These are phyloP conservation scores for Ramularia endophylla DNA, from an alignment of 2,329 filamentous ascomycete species.

Conservation along the genomic window DNA sequence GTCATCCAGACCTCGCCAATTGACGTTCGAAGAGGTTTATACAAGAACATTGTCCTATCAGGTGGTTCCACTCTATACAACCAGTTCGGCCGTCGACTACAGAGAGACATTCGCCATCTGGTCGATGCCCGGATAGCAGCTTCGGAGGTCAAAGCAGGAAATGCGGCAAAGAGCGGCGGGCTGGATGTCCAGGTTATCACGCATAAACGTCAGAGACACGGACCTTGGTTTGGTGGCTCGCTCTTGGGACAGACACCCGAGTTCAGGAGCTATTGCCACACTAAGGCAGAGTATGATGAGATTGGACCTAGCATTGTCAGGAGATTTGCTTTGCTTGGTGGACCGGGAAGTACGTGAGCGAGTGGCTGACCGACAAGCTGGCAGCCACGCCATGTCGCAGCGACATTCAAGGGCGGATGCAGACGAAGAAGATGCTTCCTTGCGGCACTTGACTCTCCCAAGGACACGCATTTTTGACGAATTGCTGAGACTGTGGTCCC, in stretches of 20 bases:
- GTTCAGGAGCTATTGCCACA: conserved; percentile 98
- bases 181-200: conserved; percentile 95
- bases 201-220: conserved; percentile 95
- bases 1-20: conserved; percentile 98
- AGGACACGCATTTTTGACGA: no score
- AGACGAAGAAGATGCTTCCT: no score
- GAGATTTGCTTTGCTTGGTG: conserved; percentile 88
- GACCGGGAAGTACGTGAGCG: conserved; percentile 70
- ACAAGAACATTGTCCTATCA: conserved; percentile 99
- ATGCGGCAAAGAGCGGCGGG: conserved; percentile 82
- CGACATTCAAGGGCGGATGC: no score
- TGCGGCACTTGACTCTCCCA: no score
- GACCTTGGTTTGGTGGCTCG: conserved; percentile 97
- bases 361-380: no score
- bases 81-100: conserved; percentile 91
- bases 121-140: conserved; percentile 90
- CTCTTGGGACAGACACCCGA: conserved; percentile 95
- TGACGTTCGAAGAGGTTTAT: conserved; percentile 90
- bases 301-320: conserved; percentile 93
- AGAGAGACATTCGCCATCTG: conserved; percentile 93
- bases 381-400: no score
- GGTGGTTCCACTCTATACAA: conserved; percentile 98
- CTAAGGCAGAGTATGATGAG: conserved; percentile 73
- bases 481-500: no score
- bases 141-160: conserved; percentile 81